Percentiles rank a stretch among this genome's conserved stretches.
phyloP scores from a whole-genome alignment of 352 stramenopile genomes.

The Pilasporangium apinafurcum region DNA sequence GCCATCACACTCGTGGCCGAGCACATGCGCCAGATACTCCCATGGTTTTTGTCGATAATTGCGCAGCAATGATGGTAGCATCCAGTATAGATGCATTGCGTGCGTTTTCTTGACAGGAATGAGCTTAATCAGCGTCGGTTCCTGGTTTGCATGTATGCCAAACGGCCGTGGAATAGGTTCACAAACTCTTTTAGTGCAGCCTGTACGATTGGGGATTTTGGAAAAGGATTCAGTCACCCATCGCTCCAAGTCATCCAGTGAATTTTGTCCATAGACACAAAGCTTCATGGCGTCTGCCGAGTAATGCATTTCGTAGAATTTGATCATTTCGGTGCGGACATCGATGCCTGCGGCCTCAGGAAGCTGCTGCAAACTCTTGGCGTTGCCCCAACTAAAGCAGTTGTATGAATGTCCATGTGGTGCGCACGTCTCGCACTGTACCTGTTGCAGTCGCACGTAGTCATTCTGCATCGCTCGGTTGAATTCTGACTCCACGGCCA shows the following conservation, averaged over 20 bases:
- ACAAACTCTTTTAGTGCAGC: no score
- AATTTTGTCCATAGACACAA: constrained; percentile 56
- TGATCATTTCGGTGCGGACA: constrained; percentile 42
- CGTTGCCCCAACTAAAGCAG: constrained; percentile 81
- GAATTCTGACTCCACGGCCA: constrained; percentile 85
- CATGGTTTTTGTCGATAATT: constrained; percentile 45
- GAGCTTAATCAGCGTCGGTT: constrained; percentile 26
- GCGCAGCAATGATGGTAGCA: constrained; percentile 30
- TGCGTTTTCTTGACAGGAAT: constrained; percentile 41
- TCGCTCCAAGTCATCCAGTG: constrained; percentile 47
- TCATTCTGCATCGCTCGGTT: constrained; percentile 57
- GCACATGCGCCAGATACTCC: constrained; percentile 36
- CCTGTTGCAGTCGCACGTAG: constrained; percentile 53
- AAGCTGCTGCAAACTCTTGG: constrained; percentile 31
- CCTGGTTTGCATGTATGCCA: constrained; percentile 15
- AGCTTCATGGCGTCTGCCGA: constrained; percentile 62
- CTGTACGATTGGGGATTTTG: constrained; percentile 12
- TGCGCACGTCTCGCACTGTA: constrained; percentile 54
- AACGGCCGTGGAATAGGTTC: constrained; percentile 14
- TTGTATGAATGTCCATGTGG: constrained; percentile 52
- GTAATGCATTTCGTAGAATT: constrained; percentile 57
- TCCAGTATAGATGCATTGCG: constrained; percentile 40
- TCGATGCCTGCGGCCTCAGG: constrained; percentile 31
- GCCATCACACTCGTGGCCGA: constrained; percentile 45
- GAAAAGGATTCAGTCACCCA: constrained; percentile 50